Evolutionary conservation across 2,329 filamentous ascomycete genomes (phyloP).

Genomic region (Penicillium thymicola): DNA sequence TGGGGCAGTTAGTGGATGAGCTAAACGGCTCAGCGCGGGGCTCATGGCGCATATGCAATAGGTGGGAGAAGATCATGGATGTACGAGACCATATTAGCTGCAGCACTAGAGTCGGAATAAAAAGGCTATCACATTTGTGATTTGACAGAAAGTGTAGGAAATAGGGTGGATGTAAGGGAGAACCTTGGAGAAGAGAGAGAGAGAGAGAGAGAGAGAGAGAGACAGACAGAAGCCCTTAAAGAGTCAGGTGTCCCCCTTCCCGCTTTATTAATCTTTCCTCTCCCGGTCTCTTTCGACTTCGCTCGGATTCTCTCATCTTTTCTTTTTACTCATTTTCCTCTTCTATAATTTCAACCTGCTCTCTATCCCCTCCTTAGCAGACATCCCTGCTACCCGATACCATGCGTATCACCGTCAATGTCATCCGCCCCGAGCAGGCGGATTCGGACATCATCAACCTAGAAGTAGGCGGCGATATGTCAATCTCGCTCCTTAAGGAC

Average conservation of each 20-base stretch:
- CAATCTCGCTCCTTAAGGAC: constrained; percentile 78
- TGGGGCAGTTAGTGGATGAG: not conserved
- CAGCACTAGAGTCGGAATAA: not conserved
- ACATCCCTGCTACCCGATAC: not conserved
- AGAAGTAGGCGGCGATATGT: constrained; percentile 79
- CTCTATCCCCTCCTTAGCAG: not conserved
- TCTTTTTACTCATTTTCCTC: not conserved
- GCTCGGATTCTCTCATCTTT: not conserved
- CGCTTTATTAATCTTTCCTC: constrained; percentile 5
- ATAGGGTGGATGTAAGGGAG: constrained; percentile 9
- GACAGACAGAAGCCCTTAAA: not conserved
- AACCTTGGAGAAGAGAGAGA: not conserved
- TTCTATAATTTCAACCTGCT: not conserved
- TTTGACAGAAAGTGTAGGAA: not conserved
- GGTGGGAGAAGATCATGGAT: not conserved
- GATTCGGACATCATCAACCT: constrained; percentile 76
- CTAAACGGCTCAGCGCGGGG: constrained; percentile 3
- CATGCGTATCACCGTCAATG: constrained; percentile 85
- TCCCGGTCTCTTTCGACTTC: not conserved
- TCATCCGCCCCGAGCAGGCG: constrained; percentile 65
- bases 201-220: not conserved
- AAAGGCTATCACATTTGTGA: not conserved
- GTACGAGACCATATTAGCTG: not conserved
- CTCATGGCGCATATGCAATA: constrained; percentile 4
- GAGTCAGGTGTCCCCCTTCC: constrained; percentile 7